Base-by-base conservation (phyloP, 768 basidiomycete genomes). In the Podaxis sp. region DNA sequence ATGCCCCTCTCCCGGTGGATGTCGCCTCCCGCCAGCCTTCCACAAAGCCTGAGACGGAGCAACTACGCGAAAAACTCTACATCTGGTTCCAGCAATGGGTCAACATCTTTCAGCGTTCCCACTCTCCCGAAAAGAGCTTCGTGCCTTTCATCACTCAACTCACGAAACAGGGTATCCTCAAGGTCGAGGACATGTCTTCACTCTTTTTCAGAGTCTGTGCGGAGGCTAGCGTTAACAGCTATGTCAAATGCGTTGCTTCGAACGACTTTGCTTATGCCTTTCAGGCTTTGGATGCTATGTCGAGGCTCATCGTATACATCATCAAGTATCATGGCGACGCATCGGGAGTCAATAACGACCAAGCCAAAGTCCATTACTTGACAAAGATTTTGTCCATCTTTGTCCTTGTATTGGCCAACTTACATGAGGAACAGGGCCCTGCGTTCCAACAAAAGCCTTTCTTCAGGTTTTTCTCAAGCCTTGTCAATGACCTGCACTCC, bases 281-380 rank as follows among this genome's bases (percentile, higher is more conserved):
- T 80, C 95, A 93, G 72, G 91, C 95, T 15, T 80, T 99, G 69
- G 97, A 99, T 74, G 95, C 97, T 1, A 87, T 98, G 81, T 94
- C 96, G 40, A 87, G 95, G 66, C 81, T 99, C 64, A 93, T 99
- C 66, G 91, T 94, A 38, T 95, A 97, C 75, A 96, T 99, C 77
- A 95, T 99, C 85, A 99, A 99, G 80, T 98, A 99, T 74, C 96
- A 99, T 68, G 97, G 96, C 11, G 97, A 99, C 77, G 93, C 95
- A 28, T 87, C 90, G 12, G 95, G 93, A 10, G 82, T 93, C 63
- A 93, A 95, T 75, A 94, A 93, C 69, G 95, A 96, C 68, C 90
- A 94, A 68, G 94, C 95, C 17, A 97, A 97, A 74, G 93, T 96
- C 12, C 93, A 96, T 73, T 99, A 98, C 77, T 80, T 97, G 69